These are phyloP conservation scores for Malassezia restricta DNA, from an alignment of 1,284 basidiomycete genomes.

Conservation along the genomic window DNA sequence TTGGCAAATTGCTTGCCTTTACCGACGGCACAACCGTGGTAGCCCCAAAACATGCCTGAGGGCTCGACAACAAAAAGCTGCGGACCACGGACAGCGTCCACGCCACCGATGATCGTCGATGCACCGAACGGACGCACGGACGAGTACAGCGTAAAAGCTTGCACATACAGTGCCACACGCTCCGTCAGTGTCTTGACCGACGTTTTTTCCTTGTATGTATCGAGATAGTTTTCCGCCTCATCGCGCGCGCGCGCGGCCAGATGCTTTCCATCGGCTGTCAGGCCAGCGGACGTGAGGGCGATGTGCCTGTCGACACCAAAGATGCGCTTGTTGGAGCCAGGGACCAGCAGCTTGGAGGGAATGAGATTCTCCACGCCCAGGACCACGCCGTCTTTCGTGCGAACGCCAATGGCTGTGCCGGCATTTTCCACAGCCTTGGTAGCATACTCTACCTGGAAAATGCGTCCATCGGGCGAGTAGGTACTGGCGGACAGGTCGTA, in stretches of 20 bases:
- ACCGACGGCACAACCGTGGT: conserved; percentile 59
- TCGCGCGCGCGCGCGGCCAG: conserved; percentile 72
- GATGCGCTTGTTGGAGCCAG: conserved; percentile 82
- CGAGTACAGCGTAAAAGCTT: conserved; percentile 93
- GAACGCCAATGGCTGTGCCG: conserved; percentile 63
- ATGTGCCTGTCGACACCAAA: conserved; percentile 85
- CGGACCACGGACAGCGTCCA: conserved; percentile 65
- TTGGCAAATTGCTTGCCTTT: conserved; percentile 94
- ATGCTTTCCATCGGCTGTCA: conserved; percentile 86
- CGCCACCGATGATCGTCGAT: conserved; percentile 75
- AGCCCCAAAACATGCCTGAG: conserved; percentile 73
- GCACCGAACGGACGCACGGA: conserved; percentile 95
- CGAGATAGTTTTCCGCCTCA: conserved; percentile 67
- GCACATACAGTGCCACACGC: conserved; percentile 74
- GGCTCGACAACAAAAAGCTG: conserved; percentile 85
- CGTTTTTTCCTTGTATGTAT: conserved; percentile 63
- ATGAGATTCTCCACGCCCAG: conserved; percentile 87
- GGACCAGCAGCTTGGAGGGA: conserved; percentile 92
- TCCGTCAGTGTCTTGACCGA: conserved; percentile 75
- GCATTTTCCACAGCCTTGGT: conserved; percentile 97
- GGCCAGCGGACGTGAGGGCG: conserved; percentile 64
- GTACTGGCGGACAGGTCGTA: conserved; percentile 97
- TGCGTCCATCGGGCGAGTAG: conserved; percentile 93
- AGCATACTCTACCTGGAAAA: conserved; percentile 98
- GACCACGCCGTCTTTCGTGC: conserved; percentile 84